phyloP scores from a whole-genome alignment of 2,329 filamentous ascomycete genomes.

The Aspergillus pseudoglaucus region DNA sequence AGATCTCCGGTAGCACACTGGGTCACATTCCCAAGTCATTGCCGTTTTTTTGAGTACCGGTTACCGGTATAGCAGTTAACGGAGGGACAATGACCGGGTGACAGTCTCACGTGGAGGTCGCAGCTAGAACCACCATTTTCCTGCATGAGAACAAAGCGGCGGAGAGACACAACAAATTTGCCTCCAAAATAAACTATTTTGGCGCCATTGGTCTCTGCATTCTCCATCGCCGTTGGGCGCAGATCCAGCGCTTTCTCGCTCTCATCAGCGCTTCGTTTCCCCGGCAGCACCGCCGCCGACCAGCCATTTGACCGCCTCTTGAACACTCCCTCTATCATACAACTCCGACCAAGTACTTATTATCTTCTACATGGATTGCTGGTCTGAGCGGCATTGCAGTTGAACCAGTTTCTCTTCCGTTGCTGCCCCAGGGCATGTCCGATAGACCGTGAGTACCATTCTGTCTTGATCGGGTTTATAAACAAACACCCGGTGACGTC shows the following conservation, averaged over 20 bases:
- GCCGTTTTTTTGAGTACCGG: neutral
- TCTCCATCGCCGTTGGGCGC: neutral
- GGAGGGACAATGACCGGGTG: no score
- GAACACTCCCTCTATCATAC: neutral
- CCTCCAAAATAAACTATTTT: no score
- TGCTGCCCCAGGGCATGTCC: neutral
- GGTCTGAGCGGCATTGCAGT: neutral
- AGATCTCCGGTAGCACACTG: no score
- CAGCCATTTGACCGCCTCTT: neutral
- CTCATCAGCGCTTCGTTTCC: slow-evolving; percentile 6
- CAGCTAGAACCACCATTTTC: neutral
- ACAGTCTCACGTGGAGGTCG: neutral
- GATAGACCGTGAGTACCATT: neutral
- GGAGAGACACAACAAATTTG: no score
- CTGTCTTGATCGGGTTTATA: neutral
- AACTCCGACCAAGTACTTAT: no score
- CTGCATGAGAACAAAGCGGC: neutral
- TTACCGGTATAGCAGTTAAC: neutral
- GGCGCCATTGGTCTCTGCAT: neutral
- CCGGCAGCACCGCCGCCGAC: slow-evolving; percentile 3
- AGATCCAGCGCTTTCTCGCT: neutral
- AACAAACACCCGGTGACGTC: slow-evolving; percentile 2
- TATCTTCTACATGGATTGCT: neutral
- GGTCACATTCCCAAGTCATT: no score
- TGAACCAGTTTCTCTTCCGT: neutral